Evolutionary conservation across 805 yeast species (phyloP).

Genomic region (Torulaspora quercuum): DNA sequence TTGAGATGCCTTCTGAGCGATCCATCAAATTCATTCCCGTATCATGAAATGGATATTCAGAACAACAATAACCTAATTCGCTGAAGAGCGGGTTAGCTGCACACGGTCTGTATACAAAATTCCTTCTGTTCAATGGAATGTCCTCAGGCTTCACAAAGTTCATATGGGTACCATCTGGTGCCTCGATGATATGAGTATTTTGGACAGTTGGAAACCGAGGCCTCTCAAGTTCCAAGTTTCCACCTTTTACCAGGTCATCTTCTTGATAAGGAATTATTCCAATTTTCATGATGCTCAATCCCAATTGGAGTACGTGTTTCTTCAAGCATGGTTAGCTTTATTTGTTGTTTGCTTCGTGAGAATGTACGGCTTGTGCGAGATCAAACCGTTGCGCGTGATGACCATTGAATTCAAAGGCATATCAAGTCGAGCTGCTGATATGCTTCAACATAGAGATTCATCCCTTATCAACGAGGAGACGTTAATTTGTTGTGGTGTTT

Average conservation of each 20-base stretch:
- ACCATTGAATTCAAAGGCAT: too few species aligned
- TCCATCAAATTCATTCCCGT: constrained; percentile 44
- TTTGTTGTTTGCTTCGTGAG: too few species aligned
- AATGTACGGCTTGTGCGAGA: too few species aligned
- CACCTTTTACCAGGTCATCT: constrained; percentile 26
- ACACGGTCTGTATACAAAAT: constrained; percentile 78
- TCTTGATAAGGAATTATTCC: constrained; percentile 32
- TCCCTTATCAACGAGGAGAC: too few species aligned
- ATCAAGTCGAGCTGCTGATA: too few species aligned
- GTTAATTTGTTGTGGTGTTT: too few species aligned
- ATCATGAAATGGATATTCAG: constrained; percentile 62
- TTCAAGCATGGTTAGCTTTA: background rate
- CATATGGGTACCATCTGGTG: constrained; percentile 2
- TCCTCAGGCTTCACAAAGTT: constrained; percentile 51
- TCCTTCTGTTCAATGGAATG: constrained; percentile 72
- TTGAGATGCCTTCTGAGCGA: constrained; percentile 54
- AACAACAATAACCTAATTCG: constrained; percentile 60
- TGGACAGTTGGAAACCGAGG: constrained; percentile 28
- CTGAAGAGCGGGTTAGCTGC: constrained; percentile 60
- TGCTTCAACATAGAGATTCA: too few species aligned
- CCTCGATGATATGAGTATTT: constrained; percentile 15
- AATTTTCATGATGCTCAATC: constrained; percentile 22
- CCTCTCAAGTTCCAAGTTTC: constrained; percentile 7
- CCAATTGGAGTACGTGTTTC: too few species aligned
- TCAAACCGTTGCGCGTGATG: too few species aligned